Percentiles rank a stretch among this genome's conserved stretches.
phyloP scores from a whole-genome alignment of 1,284 basidiomycete species.

The Cryptococcus sp. region DNA sequence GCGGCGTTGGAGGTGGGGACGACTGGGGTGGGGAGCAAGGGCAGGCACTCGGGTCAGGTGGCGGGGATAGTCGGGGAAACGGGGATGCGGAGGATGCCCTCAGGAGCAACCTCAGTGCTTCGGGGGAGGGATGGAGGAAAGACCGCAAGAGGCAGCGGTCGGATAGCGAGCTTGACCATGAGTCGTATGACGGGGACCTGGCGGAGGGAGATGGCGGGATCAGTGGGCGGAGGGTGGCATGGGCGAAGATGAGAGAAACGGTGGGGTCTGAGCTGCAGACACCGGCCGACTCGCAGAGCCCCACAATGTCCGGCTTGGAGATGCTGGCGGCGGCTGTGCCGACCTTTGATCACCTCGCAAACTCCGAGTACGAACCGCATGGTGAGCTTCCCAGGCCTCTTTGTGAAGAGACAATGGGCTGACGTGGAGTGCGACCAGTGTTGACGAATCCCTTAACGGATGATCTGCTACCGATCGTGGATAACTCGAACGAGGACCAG shows the following conservation, averaged over 20 bases:
- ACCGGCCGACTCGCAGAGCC: neutral
- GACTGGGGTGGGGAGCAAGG: neutral
- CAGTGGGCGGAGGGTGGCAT: no score
- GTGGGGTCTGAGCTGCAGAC: neutral
- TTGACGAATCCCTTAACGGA: constrained; percentile 30
- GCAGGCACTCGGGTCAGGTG: neutral
- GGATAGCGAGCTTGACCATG: no score
- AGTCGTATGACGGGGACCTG: no score
- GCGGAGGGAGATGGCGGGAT: no score
- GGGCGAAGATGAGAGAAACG: constrained; percentile 3
- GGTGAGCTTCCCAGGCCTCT: constrained; percentile 9
- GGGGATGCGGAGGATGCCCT: no score
- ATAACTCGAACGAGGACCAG: constrained; percentile 1
- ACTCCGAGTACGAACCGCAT: constrained; percentile 20
- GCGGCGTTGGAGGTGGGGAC: neutral
- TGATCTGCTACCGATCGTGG: constrained; percentile 27
- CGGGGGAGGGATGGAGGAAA: no score
- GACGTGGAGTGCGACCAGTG: constrained; percentile 9
- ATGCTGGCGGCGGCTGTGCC: constrained; percentile 8
- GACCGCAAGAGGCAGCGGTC: no score
- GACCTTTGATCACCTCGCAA: constrained; percentile 21
- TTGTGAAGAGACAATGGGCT: neutral
- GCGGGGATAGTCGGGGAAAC: no score
- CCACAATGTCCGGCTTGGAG: constrained; percentile 3
- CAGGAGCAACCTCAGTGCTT: no score